Base-by-base conservation (phyloP, 371 early-diverging fungal species). In the Apophysomyces variabilis region DNA sequence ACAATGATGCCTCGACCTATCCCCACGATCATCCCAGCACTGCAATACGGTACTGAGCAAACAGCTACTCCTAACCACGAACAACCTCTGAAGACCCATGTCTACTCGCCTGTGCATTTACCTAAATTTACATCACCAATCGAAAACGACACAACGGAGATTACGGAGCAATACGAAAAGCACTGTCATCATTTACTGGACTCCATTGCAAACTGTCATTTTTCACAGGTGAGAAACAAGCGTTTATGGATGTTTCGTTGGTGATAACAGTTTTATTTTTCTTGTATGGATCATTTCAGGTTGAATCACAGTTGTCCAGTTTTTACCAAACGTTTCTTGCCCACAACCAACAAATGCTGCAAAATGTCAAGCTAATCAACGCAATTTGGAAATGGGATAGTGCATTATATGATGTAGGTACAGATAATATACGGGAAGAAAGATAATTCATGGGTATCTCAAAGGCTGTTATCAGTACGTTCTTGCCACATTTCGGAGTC, bases 41-140 rank as follows among this genome's bases (percentile, higher is more conserved):
- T 21, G 21, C 18, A 18, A n/a, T n/a, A 18, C 21, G 21, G n/a
- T 50, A 7, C 21, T 5, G 7, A 16, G 21, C 18, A 50, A 5
- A 4, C 21, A 9, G 7, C 54, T 50, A 26, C 54, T 7, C 0
- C 54, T 5, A 21, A 21, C 7, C 21, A 50, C 16, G 54, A 21
- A 16, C 54, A 11, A 5, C 54, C 1, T 18, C n/a, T 21, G 21
- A 3, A 16, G 9, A 21, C 21, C 21, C 21, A 7, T 21, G 21
- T 9, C 21, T 50, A 50, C 21, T 50, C 35, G 5, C 54, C 54
- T 18, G 54, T 21, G 11, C 6, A n/a, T 6, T 26, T 50, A 18
- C 54, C 54, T 21, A 50, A 50, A 21, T 50, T 50, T 50, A 50
- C 21, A 50, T 11, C 54, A 21, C 54, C 54, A 50, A 26, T 50